Conservation (phyloP, 2,329 filamentous ascomycete species). For the Karstenula rhodostoma region DNA sequence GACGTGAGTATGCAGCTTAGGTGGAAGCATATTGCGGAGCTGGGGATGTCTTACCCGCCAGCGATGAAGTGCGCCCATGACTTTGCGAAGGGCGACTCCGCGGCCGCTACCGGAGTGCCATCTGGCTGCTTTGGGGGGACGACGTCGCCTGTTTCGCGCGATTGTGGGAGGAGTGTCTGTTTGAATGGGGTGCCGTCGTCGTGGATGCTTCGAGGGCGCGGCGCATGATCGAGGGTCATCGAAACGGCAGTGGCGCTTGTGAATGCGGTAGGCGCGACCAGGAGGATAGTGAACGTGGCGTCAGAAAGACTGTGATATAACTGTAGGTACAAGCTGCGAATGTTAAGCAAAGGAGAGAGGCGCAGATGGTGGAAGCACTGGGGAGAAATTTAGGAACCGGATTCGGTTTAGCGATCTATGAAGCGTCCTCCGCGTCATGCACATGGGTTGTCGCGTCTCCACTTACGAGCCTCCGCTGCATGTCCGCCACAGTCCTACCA, state of each 20-base stretch:
- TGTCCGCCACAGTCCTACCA: conserved; percentile 15
- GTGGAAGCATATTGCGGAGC: conserved; percentile 31
- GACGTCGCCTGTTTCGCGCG: conserved; percentile 68
- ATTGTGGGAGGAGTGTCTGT: conserved; percentile 55
- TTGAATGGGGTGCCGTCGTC: conserved; percentile 35
- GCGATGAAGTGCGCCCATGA: conserved; percentile 94
- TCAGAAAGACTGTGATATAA: not conserved
- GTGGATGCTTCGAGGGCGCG: conserved; percentile 39
- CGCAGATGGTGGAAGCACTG: not conserved
- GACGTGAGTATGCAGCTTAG: conserved; percentile 23
- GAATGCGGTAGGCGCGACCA: not conserved
- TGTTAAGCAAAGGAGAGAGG: not conserved
- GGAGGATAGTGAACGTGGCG: not conserved
- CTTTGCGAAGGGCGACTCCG: conserved; percentile 63
- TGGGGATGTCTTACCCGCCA: conserved; percentile 70
- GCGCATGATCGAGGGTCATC: conserved; percentile 48
- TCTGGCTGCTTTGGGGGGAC: conserved; percentile 56
- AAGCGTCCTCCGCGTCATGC: conserved; percentile 8
- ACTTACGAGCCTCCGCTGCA: conserved; percentile 15
- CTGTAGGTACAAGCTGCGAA: not conserved
- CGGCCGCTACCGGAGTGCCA: conserved; percentile 49
- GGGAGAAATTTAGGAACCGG: conserved; percentile 20
- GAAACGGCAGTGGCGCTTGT: conserved; percentile 19
- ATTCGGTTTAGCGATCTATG: conserved; percentile 13
- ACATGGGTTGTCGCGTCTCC: not conserved